Conservation (phyloP, 2,329 filamentous ascomycete species). For the Trichoderma atroviride region DNA sequence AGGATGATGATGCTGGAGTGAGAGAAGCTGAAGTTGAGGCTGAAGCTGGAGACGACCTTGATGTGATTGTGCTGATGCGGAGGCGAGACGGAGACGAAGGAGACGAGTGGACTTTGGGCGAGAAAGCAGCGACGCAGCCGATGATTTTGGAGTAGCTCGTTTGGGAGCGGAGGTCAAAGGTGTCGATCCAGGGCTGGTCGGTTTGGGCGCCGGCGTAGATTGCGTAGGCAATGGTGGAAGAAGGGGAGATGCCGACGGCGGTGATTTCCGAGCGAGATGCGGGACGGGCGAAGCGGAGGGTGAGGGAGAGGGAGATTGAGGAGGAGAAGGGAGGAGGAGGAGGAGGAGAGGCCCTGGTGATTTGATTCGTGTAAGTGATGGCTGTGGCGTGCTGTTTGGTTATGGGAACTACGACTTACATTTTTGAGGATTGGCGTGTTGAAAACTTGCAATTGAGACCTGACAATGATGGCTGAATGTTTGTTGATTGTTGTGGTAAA, state of each 20-base stretch:
- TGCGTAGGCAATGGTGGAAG: conserved; percentile 35
- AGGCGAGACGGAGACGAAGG: background rate
- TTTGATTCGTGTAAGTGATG: background rate
- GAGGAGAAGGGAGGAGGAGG: conserved; percentile 5
- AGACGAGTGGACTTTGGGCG: background rate
- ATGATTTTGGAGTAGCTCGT: conserved; percentile 37
- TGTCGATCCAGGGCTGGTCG: conserved; percentile 42
- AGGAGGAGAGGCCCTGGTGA: conserved; percentile 8
- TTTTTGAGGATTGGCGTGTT: background rate
- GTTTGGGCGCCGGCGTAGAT: conserved; percentile 37
- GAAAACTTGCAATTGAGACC: background rate
- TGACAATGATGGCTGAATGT: background rate
- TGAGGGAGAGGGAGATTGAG: conserved; percentile 30
- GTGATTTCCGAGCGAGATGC: conserved; percentile 40
- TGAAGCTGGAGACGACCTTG: background rate
- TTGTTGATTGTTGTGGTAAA: background rate
- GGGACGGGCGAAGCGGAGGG: conserved; percentile 35
- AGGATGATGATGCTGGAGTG: background rate
- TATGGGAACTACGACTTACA: conserved; percentile 1
- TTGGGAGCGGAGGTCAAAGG: conserved; percentile 37
- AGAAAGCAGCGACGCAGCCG: conserved; percentile 39
- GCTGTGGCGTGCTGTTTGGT: background rate
- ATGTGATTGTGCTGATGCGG: background rate
- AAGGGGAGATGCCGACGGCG: conserved; percentile 38
- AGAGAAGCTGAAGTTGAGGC: background rate